Base-by-base conservation (phyloP, 805 yeast species). In the Komagataella kurtzmanii region DNA sequence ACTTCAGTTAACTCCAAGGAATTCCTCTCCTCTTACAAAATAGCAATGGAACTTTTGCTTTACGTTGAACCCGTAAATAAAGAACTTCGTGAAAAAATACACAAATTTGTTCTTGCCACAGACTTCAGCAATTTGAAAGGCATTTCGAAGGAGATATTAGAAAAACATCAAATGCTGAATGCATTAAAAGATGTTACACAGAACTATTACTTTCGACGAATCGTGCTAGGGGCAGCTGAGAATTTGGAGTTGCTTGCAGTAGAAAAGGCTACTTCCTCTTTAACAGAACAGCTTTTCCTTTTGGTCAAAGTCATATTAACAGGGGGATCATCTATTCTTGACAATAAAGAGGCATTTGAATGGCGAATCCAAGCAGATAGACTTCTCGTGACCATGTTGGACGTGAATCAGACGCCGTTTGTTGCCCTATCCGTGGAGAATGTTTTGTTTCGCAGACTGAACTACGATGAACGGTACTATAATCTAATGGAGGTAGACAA, bases 1-100 rank as follows among this genome's bases (percentile, higher is more conserved):
- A 74, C 88, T 1, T 71, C 80, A 5, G 77, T 88, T 51, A 88
- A 88, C 51, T 83, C 96, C 0, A 65, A 68, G 47, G 95, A 88
- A 60, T 90, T 87, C 62, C 72, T 73, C 55, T 73, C 88, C 0
- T 64, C 88, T 12, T 85, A 80, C 60, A 72, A 77, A 14, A 78
- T 89, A 44, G 70, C 77, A 0, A 72, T 79, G 58, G 81, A 83
- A 51, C 66, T 90, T 47, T 60, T 91, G 53, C 71, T 87, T 36
- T 88, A 87, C 61, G 71, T 79, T 5, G 96, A 88, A 56, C 95
- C 96, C 4, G 73, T 76, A 56, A 74, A 77, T 47, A 77, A 79
- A 54, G 68, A 70, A 43, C 62, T 83, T 46, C 73, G 74, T 43
- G 83, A 85, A 51, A 74, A 76, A 44, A 69, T 87, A 30, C 82